Evolutionary conservation across 1,139 yeast species (phyloP).

Genomic region (Yarrowia galli): DNA sequence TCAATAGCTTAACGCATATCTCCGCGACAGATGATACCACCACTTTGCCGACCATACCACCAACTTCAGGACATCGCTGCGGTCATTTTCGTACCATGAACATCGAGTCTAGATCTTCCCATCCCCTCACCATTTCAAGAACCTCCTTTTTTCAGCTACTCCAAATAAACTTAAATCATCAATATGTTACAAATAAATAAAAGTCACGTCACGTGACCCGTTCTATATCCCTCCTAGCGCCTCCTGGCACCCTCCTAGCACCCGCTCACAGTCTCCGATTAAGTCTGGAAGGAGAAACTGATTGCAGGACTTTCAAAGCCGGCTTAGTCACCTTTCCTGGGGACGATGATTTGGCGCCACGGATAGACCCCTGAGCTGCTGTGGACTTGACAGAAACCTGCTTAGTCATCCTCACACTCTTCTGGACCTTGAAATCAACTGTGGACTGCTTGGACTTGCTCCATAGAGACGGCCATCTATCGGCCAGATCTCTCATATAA

Average conservation of each 20-base stretch:
- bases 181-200: conserved; percentile 20
- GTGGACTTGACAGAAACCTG: too few species aligned
- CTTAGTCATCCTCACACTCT: background rate
- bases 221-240: background rate
- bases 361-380: background rate
- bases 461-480: conserved; percentile 28
- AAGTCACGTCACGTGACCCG: background rate
- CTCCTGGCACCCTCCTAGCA: too few species aligned
- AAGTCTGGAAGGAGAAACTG: conserved; percentile 1
- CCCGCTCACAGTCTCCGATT: background rate
- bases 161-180: background rate
- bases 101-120: too few species aligned
- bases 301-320: background rate
- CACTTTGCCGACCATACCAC: background rate
- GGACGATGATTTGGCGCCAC: background rate
- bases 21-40: background rate
- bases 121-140: too few species aligned
- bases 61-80: background rate
- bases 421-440: conserved; percentile 30
- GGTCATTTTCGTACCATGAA: background rate
- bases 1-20: too few species aligned
- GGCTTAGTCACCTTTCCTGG: conserved; percentile 21
- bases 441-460: conserved; percentile 23
- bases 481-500: conserved; percentile 24
- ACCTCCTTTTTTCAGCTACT: too few species aligned